Base-by-base conservation (phyloP, 2,329 filamentous ascomycete species). In the Epichloe coenophiala region DNA sequence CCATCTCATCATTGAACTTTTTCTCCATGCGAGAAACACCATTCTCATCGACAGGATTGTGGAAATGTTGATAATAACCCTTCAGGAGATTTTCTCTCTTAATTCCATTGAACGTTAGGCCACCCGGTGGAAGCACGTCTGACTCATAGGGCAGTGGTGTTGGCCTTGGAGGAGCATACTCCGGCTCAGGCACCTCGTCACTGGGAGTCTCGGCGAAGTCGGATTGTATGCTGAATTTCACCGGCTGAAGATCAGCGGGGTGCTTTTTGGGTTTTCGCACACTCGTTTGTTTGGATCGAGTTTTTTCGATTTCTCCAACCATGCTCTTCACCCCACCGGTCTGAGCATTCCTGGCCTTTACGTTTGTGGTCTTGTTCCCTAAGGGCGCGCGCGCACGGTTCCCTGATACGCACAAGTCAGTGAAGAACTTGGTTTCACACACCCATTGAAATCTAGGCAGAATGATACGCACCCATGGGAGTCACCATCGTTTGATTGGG, bases 291-390 rank as follows among this genome's bases (percentile, higher is more conserved):
- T 79, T 82, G 17, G 71, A 65, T 51, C 79, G 76, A 1, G 80
- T 79, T 65, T 82, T 55, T 55, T 83, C 81, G 47, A 77, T 67
- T 52, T 82, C 79, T 45, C 76, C 73, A 40, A 76, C 73, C 21
- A 73, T 71, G 52, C 71, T 71, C 59, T 82, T 84, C 35, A 77
- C 82, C 33, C 78, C 82, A 6, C 78, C 78, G 4, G 81, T 83
- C 55, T 85, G 82, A 57, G 81, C 76, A 47, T 74, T 75, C 62
- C 74, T 80, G 53, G 83, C 78, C 72, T 95, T 97, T 49, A 87
- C 88, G 66, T 98, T 98, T 48, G 93, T 97, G 1, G 91, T 97
- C 69, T 98, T 98, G 74, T 88, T 84, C 36, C 91, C 91, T 45
- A 98, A 72, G 86, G 38, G 90, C 89, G 60, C 91, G 82, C 53